phyloP scores from a whole-genome alignment of 129 eudicot species.

The Flaveria robusta region DNA sequence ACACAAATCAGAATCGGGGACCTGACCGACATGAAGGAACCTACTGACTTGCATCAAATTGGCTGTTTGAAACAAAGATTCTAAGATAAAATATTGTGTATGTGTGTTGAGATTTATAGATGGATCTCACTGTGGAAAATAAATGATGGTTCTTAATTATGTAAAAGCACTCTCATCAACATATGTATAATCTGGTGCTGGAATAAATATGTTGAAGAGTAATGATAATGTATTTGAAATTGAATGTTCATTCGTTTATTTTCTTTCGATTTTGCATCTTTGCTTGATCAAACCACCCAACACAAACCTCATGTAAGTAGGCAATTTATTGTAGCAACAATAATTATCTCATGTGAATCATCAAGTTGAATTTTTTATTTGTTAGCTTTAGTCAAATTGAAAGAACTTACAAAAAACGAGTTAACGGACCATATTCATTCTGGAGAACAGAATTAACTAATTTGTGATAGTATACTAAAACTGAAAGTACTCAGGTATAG shows the following conservation, averaged over 20 bases:
- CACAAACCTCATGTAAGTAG: background rate
- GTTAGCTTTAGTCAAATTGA: background rate
- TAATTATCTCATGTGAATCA: background rate
- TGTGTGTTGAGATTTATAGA: constrained; percentile 20
- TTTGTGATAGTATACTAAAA: background rate
- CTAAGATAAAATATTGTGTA: constrained; percentile 3
- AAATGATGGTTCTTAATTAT: constrained; percentile 9
- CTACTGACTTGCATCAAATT: constrained; percentile 3
- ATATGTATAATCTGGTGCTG: constrained; percentile 10
- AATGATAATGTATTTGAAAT: background rate
- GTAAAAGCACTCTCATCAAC: constrained; percentile 17
- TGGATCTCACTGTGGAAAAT: constrained; percentile 13
- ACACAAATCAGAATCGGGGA: background rate
- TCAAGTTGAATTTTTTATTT: background rate
- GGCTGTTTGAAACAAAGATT: constrained; percentile 18
- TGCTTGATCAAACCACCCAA: background rate
- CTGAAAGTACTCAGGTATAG: background rate
- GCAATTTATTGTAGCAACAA: background rate
- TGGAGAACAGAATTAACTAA: background rate
- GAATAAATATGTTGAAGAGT: constrained; percentile 12
- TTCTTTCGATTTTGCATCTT: background rate
- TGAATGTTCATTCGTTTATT: background rate
- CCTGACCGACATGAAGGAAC: constrained; percentile 16
- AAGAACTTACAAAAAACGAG: background rate
- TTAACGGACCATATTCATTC: background rate